Evolutionary conservation across 345 rosid species (phyloP), one percentile per base, ranked within the genome.

Genomic region (Populus ilicifolia): DNA sequence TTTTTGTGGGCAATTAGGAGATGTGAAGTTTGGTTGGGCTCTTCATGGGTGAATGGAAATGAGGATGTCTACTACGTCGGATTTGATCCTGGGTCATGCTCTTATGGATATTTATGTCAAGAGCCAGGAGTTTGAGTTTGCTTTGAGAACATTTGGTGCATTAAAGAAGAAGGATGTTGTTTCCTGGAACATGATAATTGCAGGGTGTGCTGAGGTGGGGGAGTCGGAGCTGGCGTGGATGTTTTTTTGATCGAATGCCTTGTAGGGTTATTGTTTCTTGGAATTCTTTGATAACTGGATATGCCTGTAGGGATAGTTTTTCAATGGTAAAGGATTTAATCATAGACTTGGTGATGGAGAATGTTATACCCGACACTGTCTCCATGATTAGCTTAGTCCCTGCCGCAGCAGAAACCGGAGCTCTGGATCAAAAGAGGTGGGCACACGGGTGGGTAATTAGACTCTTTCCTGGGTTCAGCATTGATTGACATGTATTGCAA

Each of bases 81-180:
- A 75, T 79, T 18, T 79, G 82, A 79, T 79, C 14, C 38, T 79
- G 78, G 35, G 65, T 63, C 75, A 79, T 70, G 75, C 82, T 62
- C 82, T 79, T 69, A 25, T 79, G 70, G 78, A 79, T 70, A 79
- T 79, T 90, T 87, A 86, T 48, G 81, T 89, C 38, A 86, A 85
- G 75, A 85, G 89, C 79, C 80, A 67, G 72, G 87, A 76, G 41
- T 79, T 81, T 39, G 80, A 78, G 61, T 48, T 83, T 80, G 89
- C 87, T 20, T 78, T 2, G 43, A 85, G 82, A 71, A 77, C 74
- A 64, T 89, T 89, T 78, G 80, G 54, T 64, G 62, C 39, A n/a
- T 72, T 84, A 72, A 41, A 79, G 77, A 80, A 52, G 70, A 79
- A 75, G 70, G 82, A 74, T 79, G 27, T 73, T 79, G 63, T 79